These are phyloP conservation scores for Phialocephala subalpina DNA, from an alignment of 2,329 filamentous ascomycete genomes.

Conservation along the genomic window DNA sequence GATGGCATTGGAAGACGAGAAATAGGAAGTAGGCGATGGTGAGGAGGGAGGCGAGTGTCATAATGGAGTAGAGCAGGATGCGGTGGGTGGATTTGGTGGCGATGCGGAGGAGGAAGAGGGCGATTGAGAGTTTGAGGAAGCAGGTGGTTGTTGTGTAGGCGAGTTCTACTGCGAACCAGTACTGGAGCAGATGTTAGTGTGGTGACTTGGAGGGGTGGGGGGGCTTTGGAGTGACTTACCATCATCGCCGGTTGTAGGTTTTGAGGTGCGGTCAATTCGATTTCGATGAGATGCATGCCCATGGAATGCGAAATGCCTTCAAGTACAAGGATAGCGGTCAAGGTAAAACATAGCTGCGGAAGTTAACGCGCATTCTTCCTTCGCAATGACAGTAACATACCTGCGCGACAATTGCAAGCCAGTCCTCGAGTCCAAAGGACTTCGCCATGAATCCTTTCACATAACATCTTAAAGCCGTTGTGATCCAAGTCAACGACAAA, in stretches of 20 bases:
- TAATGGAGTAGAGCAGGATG: constrained; percentile 47
- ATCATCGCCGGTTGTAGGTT: constrained; percentile 21
- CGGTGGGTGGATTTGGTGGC: constrained; percentile 46
- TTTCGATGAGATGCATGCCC: constrained; percentile 21
- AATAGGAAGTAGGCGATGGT: constrained; percentile 54
- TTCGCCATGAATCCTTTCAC: constrained; percentile 53
- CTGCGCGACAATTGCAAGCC: constrained; percentile 54
- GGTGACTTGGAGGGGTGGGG: neutral
- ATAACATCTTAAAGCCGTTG: constrained; percentile 51
- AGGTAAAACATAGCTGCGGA: constrained; percentile 18
- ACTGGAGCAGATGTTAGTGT: constrained; percentile 5
- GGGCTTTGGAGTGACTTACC: constrained; percentile 9
- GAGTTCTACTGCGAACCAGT: constrained; percentile 35
- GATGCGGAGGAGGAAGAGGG: constrained; percentile 51
- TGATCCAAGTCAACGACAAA: constrained; percentile 45
- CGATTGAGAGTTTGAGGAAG: constrained; percentile 51
- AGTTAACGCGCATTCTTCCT: neutral
- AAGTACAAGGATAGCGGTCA: constrained; percentile 14
- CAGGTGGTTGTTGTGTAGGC: constrained; percentile 51
- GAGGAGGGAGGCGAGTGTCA: constrained; percentile 46
- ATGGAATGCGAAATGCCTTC: constrained; percentile 22
- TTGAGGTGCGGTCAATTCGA: constrained; percentile 2
- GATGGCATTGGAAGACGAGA: constrained; percentile 58
- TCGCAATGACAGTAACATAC: constrained; percentile 40
- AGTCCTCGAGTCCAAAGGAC: constrained; percentile 54